Evolutionary conservation across 257 asterid species (phyloP).

Genomic region (Gardenia jasminoides): DNA sequence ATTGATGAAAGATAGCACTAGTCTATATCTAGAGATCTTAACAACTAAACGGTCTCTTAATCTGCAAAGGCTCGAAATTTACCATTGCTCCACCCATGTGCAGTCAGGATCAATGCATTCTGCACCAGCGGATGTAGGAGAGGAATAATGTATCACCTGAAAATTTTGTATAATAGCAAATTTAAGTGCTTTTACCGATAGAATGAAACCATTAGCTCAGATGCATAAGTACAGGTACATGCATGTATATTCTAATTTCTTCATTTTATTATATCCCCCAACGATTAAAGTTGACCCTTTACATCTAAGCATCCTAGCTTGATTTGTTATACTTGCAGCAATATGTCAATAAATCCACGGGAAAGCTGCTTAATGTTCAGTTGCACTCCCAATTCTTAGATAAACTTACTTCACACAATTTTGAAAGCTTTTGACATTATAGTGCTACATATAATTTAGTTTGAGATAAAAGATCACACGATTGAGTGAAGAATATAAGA

Average conservation of each 20-base stretch:
- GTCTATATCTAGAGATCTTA: not conserved
- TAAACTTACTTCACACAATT: not conserved
- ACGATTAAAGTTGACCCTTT: not conserved
- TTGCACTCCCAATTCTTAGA: not conserved
- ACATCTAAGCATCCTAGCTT: not conserved
- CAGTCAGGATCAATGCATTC: slow-evolving; percentile 90
- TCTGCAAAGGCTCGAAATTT: slow-evolving; percentile 17
- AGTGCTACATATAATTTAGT: not conserved
- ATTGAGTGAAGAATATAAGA: not conserved
- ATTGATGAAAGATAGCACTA: not conserved
- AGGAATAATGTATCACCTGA: slow-evolving; percentile 85
- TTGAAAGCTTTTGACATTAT: not conserved
- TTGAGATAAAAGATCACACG: not conserved
- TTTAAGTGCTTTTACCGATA: slow-evolving; percentile 1
- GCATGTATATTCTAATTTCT: not conserved
- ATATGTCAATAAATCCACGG: not conserved
- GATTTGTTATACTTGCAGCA: not conserved
- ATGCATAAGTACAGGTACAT: not conserved
- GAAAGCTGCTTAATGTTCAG: no score
- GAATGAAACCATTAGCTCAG: not conserved
- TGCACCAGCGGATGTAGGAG: slow-evolving; percentile 93
- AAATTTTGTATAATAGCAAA: slow-evolving; percentile 22
- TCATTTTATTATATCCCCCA: not conserved
- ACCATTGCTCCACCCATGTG: slow-evolving; percentile 99
- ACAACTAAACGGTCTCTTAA: slow-evolving; percentile 3